These are phyloP conservation scores for Pseudoneurospora amorphoporcata DNA, from an alignment of 495 filamentous ascomycete species.

Conservation along the genomic window DNA sequence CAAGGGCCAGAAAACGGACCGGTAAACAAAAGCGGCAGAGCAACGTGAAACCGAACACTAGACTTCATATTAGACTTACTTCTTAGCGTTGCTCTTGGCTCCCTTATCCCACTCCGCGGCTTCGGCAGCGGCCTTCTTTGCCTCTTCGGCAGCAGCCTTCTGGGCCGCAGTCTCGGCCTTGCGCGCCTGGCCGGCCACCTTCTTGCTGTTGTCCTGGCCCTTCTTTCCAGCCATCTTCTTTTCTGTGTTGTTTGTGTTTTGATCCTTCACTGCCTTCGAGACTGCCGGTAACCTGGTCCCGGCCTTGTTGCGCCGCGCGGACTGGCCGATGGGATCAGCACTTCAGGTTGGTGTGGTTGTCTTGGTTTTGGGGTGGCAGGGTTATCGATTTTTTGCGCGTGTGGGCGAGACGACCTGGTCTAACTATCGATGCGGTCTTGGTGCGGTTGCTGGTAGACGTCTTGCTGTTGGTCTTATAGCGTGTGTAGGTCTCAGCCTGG, in stretches of 20 bases:
- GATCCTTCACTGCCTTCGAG: neutral
- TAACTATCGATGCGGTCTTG: neutral
- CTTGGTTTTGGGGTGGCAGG: neutral
- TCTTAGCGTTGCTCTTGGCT: constrained; percentile 71
- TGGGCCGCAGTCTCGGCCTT: constrained; percentile 79
- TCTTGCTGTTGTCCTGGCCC: constrained; percentile 73
- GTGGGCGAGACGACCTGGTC: neutral
- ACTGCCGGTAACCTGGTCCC: neutral
- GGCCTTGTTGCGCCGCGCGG: neutral
- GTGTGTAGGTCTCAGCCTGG: neutral
- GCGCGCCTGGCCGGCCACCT: constrained; percentile 79
- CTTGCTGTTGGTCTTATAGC: neutral
- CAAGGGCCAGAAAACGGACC: neutral
- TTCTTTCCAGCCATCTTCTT: constrained; percentile 59
- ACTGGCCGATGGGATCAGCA: neutral
- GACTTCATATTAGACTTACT: constrained; percentile 43
- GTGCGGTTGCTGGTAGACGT: neutral
- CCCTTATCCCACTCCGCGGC: constrained; percentile 77
- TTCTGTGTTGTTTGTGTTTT: constrained; percentile 32
- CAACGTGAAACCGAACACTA: neutral
- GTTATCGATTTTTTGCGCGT: neutral
- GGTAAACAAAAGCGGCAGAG: neutral
- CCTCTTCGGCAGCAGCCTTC: constrained; percentile 61
- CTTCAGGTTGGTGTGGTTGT: neutral
- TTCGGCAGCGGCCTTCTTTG: constrained; percentile 59